Evolutionary conservation across 1,284 basidiomycete genomes (phyloP), one percentile per base, ranked within the genome.

Genomic region (Apiotrichum porosum): DNA sequence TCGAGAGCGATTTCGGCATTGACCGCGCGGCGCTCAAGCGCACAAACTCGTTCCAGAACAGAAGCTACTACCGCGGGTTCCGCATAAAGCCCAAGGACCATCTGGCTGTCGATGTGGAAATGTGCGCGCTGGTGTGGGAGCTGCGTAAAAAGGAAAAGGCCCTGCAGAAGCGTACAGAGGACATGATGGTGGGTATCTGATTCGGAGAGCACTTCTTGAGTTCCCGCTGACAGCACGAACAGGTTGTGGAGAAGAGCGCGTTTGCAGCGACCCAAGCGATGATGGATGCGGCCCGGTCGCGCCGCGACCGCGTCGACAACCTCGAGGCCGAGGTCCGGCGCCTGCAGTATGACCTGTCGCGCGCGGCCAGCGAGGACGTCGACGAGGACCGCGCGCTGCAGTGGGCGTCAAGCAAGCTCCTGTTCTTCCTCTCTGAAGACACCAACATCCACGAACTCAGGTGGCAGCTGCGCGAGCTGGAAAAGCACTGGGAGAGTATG

Each of bases 371-470:
- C 6, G 54, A 56, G 12, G 49, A 37, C 9, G 43, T 63, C 23
- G 57, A 62, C 31, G 55, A 62, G 8, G 62, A 67, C 51, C 50
- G 43, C 33, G 44, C 45, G 19, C 52, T 61, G n/a, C 53, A 49
- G 34, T 57, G 53, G 52, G 54, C 59, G 21, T 48, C 36, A 18
- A 44, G 57, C 48, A 61, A 60, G 60, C 53, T 71, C 49, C 48
- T 61, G 43, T 69, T 65, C 49, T 63, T 61, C 41, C 43, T 66
- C 21, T 56, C 53, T 34, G 69, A 66, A 41, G 66, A 68, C 49
- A 64, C 60, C 19, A 60, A 66, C 44, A 49, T 53, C 28, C 48
- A 60, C 34, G 65, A 69, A 47, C 43, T 71, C 14, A 47, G 55
- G 33, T 63, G 61, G 57, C 56, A 53, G 21, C 48, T 69, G 35